These are phyloP conservation scores for Acephala macrosclerotiorum DNA, from an alignment of 2,329 filamentous ascomycete species.

Conservation along the genomic window DNA sequence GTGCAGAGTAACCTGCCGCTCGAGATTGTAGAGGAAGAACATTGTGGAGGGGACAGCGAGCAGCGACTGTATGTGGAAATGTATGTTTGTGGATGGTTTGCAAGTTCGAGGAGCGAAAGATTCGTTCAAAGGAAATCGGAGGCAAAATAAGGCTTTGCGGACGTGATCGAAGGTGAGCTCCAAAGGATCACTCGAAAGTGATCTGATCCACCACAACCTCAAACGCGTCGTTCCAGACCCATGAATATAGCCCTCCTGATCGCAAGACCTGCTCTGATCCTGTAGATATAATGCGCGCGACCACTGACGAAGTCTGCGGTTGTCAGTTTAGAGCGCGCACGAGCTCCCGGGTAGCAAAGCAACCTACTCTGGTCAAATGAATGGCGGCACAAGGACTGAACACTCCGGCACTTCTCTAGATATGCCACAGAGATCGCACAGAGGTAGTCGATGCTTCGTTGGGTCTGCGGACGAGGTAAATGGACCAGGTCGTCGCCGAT, in stretches of 20 bases:
- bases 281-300: conserved; percentile 38
- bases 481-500: conserved; percentile 30
- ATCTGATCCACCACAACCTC: conserved; percentile 14
- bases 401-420: conserved; percentile 43
- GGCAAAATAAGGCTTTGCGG: conserved; percentile 22
- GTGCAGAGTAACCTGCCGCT: conserved; percentile 92
- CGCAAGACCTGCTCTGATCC: conserved; percentile 25
- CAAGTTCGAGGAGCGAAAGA: not conserved
- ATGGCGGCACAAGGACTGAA: conserved; percentile 42
- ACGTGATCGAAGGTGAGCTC: conserved; percentile 22
- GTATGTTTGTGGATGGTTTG: not conserved
- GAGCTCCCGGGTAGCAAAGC: conserved; percentile 35
- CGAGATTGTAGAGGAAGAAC: conserved; percentile 99
- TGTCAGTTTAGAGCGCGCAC: conserved; percentile 41
- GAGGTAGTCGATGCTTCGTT: conserved; percentile 41
- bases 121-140: conserved; percentile 19
- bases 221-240: conserved; percentile 29
- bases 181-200: conserved; percentile 9
- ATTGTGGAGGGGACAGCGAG: conserved; percentile 56
- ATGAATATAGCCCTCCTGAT: conserved; percentile 31
- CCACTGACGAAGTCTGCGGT: conserved; percentile 35
- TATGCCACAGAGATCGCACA: conserved; percentile 42
- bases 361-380: conserved; percentile 42
- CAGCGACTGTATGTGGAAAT: conserved; percentile 3
- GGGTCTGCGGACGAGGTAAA: conserved; percentile 29